Evolutionary conservation across 2,329 filamentous ascomycete species (phyloP).

Genomic region (Fusarium xylarioides): DNA sequence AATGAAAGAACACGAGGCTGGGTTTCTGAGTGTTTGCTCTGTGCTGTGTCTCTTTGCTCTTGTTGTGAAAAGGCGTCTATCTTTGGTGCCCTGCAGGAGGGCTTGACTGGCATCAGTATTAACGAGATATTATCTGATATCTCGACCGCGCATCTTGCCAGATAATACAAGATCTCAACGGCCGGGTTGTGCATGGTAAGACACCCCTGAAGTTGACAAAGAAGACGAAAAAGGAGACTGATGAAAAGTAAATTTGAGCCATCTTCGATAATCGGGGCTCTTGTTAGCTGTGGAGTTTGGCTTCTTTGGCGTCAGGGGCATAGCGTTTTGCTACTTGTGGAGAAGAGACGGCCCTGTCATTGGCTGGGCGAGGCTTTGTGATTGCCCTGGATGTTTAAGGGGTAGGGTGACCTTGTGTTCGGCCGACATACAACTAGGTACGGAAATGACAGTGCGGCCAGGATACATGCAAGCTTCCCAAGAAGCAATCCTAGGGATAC

Average conservation of each 20-base stretch:
- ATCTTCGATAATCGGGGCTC: slow-evolving; percentile 23
- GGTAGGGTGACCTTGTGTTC: slow-evolving; percentile 18
- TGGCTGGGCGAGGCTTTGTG: slow-evolving; percentile 15
- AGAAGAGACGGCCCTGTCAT: slow-evolving; percentile 17
- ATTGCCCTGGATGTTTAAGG: slow-evolving; percentile 10
- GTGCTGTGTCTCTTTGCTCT: not conserved
- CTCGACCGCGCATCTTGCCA: not conserved
- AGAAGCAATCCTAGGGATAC: not conserved
- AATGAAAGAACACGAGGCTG: slow-evolving; percentile 12
- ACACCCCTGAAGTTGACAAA: not conserved
- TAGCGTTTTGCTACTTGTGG: slow-evolving; percentile 22
- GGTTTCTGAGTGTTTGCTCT: not conserved
- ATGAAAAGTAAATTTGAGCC: slow-evolving; percentile 32
- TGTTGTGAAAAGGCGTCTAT: not conserved
- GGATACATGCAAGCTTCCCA: not conserved
- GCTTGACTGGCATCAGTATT: not conserved
- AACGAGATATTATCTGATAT: not conserved
- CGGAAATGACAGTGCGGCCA: not conserved
- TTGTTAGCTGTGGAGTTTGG: slow-evolving; percentile 24
- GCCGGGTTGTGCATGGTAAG: not conserved
- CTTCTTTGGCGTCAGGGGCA: slow-evolving; percentile 35
- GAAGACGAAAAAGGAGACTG: slow-evolving; percentile 13
- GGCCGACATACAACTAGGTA: slow-evolving; percentile 5
- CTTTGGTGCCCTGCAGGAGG: not conserved
- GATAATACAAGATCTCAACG: slow-evolving; percentile 13